Base-by-base conservation (phyloP, 208 protist genomes). In the Angomonas desouzai region DNA sequence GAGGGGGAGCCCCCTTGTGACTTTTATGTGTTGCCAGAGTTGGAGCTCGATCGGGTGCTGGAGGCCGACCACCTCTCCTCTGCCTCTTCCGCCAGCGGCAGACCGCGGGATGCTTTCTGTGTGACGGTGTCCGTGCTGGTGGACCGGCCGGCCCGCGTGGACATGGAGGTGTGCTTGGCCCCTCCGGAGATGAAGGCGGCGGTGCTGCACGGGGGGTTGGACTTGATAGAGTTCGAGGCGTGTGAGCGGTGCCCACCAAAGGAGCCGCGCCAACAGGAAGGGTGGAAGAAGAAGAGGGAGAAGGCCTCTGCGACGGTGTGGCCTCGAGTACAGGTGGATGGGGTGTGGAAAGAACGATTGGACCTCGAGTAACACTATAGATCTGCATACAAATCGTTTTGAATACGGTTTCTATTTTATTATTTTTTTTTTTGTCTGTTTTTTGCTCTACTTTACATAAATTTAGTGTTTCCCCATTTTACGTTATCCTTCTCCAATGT, bases 1-100 rank as follows among this genome's bases (percentile, higher is more conserved):
- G 62, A 63, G 29, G 16, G 20, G 27, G 18, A 40, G 16, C 55
- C 13, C 2, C 16, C 20, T 10, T 43, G n/a, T 13, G 55, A 59
- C 53, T 88, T 87, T 43, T 87, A 75, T 49, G 56, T 87, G 9
- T 53, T 87, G 1, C 75, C 81, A 3, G 73, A 87, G 20, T 66
- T 87, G 40, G 72, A 77, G 70, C 25, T 48, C 6, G 56, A 62
- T 20, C 29, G 18, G 7, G 29, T 59, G 32, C 16, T 59, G 28
- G 45, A 51, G 18, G n/a, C 34, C 27, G 27, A 30, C 27, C 18
- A 16, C n/a, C 45, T 32, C 25, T 30, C 30, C 25, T 32, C 22
- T 18, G 16, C 45, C 7, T 66, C 45, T 45, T 61, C n/a, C n/a
- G 30, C 29, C 64, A 68, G 20, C 34, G 45, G 36, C 13, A 33